phyloP scores from a whole-genome alignment of 2,329 filamentous ascomycete species.

The Aspergillus fructus region DNA sequence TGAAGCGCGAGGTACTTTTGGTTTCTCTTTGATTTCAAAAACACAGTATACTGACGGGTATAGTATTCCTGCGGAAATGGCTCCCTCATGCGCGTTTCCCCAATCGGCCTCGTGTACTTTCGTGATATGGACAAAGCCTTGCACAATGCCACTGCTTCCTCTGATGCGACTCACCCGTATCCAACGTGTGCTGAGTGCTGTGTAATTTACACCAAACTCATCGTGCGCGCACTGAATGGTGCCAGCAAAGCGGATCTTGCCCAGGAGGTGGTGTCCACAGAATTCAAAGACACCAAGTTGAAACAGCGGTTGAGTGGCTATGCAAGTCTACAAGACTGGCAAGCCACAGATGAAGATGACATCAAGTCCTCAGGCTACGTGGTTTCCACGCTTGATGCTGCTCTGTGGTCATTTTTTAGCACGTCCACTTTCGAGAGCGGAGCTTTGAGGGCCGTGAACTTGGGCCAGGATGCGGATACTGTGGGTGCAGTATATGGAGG shows the following conservation, averaged over 20 bases:
- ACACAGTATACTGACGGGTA: neutral
- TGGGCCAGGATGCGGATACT: slow-evolving; percentile 47
- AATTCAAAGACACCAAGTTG: neutral
- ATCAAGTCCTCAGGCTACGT: slow-evolving; percentile 44
- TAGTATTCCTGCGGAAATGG: slow-evolving; percentile 38
- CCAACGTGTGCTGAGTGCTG: slow-evolving; percentile 41
- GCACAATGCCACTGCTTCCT: slow-evolving; percentile 26
- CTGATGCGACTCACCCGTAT: slow-evolving; percentile 40
- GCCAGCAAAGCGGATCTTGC: neutral
- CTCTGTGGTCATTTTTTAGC: slow-evolving; percentile 45
- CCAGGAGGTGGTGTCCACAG: slow-evolving; percentile 8
- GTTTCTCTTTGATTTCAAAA: neutral
- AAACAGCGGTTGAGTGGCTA: slow-evolving; percentile 14
- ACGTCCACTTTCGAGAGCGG: slow-evolving; percentile 39
- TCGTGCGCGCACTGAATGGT: slow-evolving; percentile 31
- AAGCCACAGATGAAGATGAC: slow-evolving; percentile 15
- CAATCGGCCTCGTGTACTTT: slow-evolving; percentile 35
- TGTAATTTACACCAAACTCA: slow-evolving; percentile 35
- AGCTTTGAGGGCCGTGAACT: slow-evolving; percentile 42
- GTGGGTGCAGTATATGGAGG: slow-evolving; percentile 47
- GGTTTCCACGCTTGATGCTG: slow-evolving; percentile 42
- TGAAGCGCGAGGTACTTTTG: neutral
- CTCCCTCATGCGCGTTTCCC: slow-evolving; percentile 44
- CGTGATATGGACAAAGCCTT: slow-evolving; percentile 22
- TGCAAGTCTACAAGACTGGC: slow-evolving; percentile 26